Conservation (phyloP, 345 rosid species). For the Pistacia integerrima region DNA sequence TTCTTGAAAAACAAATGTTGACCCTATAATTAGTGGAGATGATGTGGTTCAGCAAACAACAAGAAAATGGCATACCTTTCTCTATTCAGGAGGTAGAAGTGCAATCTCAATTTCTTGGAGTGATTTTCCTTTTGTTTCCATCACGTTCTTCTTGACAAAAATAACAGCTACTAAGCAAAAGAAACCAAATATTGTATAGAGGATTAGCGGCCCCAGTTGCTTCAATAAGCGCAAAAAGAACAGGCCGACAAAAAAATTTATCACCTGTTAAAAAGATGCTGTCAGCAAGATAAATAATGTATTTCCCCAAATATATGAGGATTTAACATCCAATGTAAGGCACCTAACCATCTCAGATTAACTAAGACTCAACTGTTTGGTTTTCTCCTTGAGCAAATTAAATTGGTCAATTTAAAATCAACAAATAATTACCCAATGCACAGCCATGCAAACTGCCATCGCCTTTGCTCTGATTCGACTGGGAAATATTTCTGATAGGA, state of each 20-base stretch:
- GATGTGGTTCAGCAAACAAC: neutral
- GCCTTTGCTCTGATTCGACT: slow-evolving; percentile 86
- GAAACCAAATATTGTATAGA: slow-evolving; percentile 64
- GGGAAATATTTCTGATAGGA: slow-evolving; percentile 88
- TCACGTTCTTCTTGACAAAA: slow-evolving; percentile 72
- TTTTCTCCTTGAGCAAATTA: neutral
- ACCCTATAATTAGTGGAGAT: neutral
- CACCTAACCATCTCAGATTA: neutral
- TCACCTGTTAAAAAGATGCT: slow-evolving; percentile 50
- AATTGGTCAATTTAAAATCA: neutral
- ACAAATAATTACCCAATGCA: slow-evolving; percentile 77
- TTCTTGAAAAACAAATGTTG: too few relatives aligned
- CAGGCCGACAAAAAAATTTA: slow-evolving; percentile 90
- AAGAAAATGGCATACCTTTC: neutral
- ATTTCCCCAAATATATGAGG: neutral
- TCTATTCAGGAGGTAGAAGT: slow-evolving; percentile 58
- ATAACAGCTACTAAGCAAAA: slow-evolving; percentile 72
- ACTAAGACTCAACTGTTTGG: neutral
- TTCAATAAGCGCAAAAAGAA: slow-evolving; percentile 80
- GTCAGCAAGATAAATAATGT: slow-evolving; percentile 7
- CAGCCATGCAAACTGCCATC: slow-evolving; percentile 86
- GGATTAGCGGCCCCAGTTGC: slow-evolving; percentile 67
- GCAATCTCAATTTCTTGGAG: slow-evolving; percentile 92
- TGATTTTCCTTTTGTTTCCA: slow-evolving; percentile 91
- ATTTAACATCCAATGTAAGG: neutral